These are phyloP conservation scores for Neurospora sp. DNA, from an alignment of 495 filamentous ascomycete species.

Conservation along the genomic window DNA sequence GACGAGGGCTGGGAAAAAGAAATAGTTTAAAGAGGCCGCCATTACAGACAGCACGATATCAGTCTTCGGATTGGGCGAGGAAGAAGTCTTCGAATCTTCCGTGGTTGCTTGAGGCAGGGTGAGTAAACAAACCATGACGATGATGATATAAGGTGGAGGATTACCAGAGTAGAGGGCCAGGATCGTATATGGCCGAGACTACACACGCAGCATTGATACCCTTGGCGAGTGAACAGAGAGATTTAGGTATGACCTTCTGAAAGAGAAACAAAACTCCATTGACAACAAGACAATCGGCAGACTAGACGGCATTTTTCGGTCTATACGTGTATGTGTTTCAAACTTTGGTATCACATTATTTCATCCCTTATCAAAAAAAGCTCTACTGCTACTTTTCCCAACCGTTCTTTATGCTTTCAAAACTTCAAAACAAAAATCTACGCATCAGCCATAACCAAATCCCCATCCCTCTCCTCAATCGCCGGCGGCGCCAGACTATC, in stretches of 20 bases:
- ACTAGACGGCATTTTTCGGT: not conserved
- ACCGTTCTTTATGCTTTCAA: not conserved
- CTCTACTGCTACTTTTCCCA: not conserved
- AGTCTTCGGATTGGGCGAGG: not conserved
- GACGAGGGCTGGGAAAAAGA: constrained; percentile 6
- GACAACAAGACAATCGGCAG: not conserved
- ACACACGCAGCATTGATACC: not conserved
- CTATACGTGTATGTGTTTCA: not conserved
- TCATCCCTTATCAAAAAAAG: not conserved
- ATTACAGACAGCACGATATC: not conserved
- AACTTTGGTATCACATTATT: not conserved
- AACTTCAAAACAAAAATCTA: constrained; percentile 4
- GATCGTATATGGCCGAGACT: not conserved
- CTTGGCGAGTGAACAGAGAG: not conserved
- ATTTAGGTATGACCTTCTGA: not conserved
- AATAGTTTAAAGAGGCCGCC: not conserved
- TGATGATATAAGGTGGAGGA: not conserved
- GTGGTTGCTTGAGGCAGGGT: not conserved
- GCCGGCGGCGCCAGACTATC: constrained; percentile 51
- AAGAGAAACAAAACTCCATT: not conserved
- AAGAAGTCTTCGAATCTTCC: not conserved
- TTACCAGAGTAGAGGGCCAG: not conserved
- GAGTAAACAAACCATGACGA: not conserved
- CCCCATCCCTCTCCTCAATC: constrained; percentile 22
- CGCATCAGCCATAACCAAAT: constrained; percentile 33